phyloP scores from a whole-genome alignment of 164 flowering plant genomes.

The Nelumbo lutea region DNA sequence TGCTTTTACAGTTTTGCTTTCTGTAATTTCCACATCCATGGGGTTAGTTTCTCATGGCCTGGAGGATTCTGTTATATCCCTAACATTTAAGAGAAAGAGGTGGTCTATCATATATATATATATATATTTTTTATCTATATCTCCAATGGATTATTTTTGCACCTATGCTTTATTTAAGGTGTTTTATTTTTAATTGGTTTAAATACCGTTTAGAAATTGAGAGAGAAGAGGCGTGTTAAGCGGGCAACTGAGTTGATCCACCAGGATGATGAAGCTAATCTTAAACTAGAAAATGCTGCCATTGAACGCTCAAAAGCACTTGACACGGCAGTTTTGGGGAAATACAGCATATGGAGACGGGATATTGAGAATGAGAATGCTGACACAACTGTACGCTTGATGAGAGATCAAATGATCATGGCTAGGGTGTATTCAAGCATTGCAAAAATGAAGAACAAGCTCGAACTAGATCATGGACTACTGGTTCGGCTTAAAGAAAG shows the following conservation, averaged over 20 bases:
- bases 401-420: constrained; percentile 95
- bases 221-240: constrained; percentile 78
- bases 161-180: no score
- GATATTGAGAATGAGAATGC: constrained; percentile 87
- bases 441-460: constrained; percentile 75
- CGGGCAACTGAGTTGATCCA: constrained; percentile 67
- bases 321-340: constrained; percentile 90
- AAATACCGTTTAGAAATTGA: constrained; percentile 45
- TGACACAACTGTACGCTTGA: constrained; percentile 84
- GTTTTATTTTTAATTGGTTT: background rate
- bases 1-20: background rate
- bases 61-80: background rate
- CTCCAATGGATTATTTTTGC: background rate
- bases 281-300: constrained; percentile 94
- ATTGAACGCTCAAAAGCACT: constrained; percentile 91
- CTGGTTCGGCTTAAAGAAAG: constrained; percentile 74
- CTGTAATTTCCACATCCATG: background rate
- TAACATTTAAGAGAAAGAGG: background rate
- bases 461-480: constrained; percentile 55
- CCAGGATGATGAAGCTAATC: constrained; percentile 63
- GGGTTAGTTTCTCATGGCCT: background rate
- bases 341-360: constrained; percentile 91
- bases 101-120: background rate
- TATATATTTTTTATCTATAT: background rate
- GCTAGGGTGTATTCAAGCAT: constrained; percentile 85